Evolutionary conservation across 495 filamentous ascomycete species (phyloP).

Genomic region (Halenospora varia): DNA sequence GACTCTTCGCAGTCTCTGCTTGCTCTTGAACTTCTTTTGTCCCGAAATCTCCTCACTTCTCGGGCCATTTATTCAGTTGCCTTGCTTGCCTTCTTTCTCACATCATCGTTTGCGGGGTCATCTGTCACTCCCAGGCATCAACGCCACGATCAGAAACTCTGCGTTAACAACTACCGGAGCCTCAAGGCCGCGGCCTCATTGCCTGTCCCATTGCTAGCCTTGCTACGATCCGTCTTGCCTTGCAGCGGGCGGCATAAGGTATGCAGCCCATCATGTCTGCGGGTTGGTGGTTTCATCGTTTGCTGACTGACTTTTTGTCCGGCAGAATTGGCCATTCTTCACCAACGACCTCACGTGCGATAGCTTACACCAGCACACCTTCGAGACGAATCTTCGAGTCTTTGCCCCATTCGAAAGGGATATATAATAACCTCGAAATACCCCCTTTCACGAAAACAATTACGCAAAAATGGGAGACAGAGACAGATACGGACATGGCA

Average conservation of each 20-base stretch:
- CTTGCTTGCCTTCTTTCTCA: background rate
- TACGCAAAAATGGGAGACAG: constrained; percentile 5
- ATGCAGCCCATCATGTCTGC: constrained; percentile 6
- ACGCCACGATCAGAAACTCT: background rate
- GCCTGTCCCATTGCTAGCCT: background rate
- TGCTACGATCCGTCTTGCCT: background rate
- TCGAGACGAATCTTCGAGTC: constrained; percentile 7
- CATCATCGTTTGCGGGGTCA: constrained; percentile 4
- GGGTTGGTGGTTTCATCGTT: background rate
- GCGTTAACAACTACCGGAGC: background rate
- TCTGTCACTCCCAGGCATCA: constrained; percentile 4
- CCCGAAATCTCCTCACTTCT: background rate
- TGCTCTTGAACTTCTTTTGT: background rate
- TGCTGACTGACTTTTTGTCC: background rate
- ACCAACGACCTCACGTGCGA: constrained; percentile 12
- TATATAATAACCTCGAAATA: background rate
- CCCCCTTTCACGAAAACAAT: background rate
- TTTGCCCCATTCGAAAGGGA: background rate
- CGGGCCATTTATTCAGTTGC: background rate
- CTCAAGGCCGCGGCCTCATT: background rate
- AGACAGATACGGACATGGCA: constrained; percentile 15
- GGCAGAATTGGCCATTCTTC: background rate
- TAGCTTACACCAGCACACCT: constrained; percentile 5
- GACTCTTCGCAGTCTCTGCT: background rate
- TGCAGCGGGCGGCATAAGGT: constrained; percentile 10